phyloP scores from a whole-genome alignment of 768 basidiomycete species.

The Asterophora lycoperdoides region DNA sequence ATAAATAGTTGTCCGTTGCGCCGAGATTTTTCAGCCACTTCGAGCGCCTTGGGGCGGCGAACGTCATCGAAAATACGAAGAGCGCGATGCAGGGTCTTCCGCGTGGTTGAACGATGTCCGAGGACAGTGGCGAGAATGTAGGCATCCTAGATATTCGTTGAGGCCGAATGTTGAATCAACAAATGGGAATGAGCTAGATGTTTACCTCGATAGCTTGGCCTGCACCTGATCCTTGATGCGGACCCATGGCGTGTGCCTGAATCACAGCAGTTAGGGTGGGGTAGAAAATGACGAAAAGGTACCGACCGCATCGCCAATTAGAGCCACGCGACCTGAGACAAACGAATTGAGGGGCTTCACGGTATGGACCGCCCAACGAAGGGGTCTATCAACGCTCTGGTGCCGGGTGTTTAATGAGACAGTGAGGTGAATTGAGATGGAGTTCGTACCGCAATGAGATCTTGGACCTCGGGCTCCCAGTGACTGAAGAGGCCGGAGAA shows the following conservation, averaged over 20 bases:
- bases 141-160: constrained; percentile 39
- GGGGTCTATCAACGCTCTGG: constrained; percentile 50
- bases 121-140: constrained; percentile 42
- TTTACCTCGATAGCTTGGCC: constrained; percentile 54
- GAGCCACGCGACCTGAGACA: constrained; percentile 44
- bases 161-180: not conserved
- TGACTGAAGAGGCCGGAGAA: constrained; percentile 39
- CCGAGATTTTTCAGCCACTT: constrained; percentile 36
- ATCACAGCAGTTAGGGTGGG: not conserved
- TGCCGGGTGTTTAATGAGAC: not conserved
- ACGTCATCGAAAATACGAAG: constrained; percentile 46
- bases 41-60: constrained; percentile 41
- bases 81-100: constrained; percentile 36
- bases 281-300: not conserved
- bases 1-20: constrained; percentile 40
- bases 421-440: not conserved
- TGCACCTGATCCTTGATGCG: constrained; percentile 56
- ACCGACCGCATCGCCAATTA: constrained; percentile 50
- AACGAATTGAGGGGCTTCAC: constrained; percentile 48
- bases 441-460: constrained; percentile 46
- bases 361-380: constrained; percentile 63
- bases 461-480: constrained; percentile 61
- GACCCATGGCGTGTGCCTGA: constrained; percentile 51
- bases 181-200: not conserved
- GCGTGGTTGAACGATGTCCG: constrained; percentile 38